These are phyloP conservation scores for Cutaneotrichosporon cavernicola DNA, from an alignment of 1,284 basidiomycete genomes.

Conservation along the genomic window DNA sequence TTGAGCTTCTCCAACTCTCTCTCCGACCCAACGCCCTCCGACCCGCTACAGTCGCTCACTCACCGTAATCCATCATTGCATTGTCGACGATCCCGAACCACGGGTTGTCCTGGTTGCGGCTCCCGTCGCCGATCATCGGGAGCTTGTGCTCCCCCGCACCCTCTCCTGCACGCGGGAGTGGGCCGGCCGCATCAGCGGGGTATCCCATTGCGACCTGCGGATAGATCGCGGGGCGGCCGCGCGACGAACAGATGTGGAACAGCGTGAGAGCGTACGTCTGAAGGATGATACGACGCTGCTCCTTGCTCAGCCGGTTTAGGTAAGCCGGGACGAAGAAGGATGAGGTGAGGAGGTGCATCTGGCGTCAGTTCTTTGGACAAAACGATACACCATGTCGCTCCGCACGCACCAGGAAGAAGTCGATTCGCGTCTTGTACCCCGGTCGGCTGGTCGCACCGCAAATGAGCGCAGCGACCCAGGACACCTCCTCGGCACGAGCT, in stretches of 20 bases:
- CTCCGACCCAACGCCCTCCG: neutral
- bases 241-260: slow-evolving; percentile 56
- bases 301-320: slow-evolving; percentile 42
- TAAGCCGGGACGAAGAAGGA: slow-evolving; percentile 63
- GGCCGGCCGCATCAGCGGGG: slow-evolving; percentile 55
- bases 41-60: slow-evolving; percentile 7
- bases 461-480: slow-evolving; percentile 60
- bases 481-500: slow-evolving; percentile 59
- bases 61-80: slow-evolving; percentile 57
- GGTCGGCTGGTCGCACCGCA: slow-evolving; percentile 59
- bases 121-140: slow-evolving; percentile 28
- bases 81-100: slow-evolving; percentile 63
- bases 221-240: slow-evolving; percentile 62
- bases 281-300: slow-evolving; percentile 57
- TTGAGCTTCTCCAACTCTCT: neutral
- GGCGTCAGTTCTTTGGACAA: slow-evolving; percentile 11
- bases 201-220: slow-evolving; percentile 61
- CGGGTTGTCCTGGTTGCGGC: slow-evolving; percentile 56
- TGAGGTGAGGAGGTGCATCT: slow-evolving; percentile 66
- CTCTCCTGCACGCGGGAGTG: slow-evolving; percentile 23
- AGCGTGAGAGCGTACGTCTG: slow-evolving; percentile 57
- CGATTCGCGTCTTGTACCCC: slow-evolving; percentile 60
- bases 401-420: slow-evolving; percentile 62
- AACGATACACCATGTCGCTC: slow-evolving; percentile 17
- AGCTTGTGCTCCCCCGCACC: slow-evolving; percentile 15